Conservation (phyloP, 495 filamentous ascomycete species). For the Penicillium cosmopolitanum region DNA sequence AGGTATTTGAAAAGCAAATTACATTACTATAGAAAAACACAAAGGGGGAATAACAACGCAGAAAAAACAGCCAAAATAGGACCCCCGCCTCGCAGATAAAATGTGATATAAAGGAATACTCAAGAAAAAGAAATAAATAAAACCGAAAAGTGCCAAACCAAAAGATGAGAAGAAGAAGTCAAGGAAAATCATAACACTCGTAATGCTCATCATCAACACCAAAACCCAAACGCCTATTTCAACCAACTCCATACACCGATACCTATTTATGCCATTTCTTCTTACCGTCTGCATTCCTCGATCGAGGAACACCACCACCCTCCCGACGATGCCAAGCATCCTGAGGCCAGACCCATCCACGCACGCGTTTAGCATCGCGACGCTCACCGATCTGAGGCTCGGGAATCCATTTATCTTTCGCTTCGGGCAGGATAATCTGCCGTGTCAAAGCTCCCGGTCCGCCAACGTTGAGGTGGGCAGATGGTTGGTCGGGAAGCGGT, state of each 20-base stretch:
- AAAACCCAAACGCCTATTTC: slow-evolving; percentile 6
- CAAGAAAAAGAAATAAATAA: slow-evolving; percentile 12
- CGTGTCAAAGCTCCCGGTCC: slow-evolving; percentile 77
- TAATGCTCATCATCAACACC: slow-evolving; percentile 7
- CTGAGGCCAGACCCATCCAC: slow-evolving; percentile 85
- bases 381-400: slow-evolving; percentile 80
- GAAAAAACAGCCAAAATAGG: slow-evolving; percentile 8
- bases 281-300: slow-evolving; percentile 25
- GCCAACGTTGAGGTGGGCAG: slow-evolving; percentile 78
- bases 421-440: slow-evolving; percentile 63
- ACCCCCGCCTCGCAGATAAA: background rate
- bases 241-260: slow-evolving; percentile 10
- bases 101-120: slow-evolving; percentile 1
- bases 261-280: slow-evolving; percentile 45
- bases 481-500: slow-evolving; percentile 64
- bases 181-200: slow-evolving; percentile 8
- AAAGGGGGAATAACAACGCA: slow-evolving; percentile 24
- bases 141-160: slow-evolving; percentile 4
- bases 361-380: slow-evolving; percentile 76
- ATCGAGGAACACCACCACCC: slow-evolving; percentile 38
- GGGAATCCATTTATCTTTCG: slow-evolving; percentile 85
- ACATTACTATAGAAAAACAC: slow-evolving; percentile 19
- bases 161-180: slow-evolving; percentile 4
- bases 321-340: slow-evolving; percentile 66
- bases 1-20: slow-evolving; percentile 11